A percentile compares a stretch with the other conserved stretches of the same genome.
Conservation (phyloP, 1,284 basidiomycete species). For the Irpex sp. region DNA sequence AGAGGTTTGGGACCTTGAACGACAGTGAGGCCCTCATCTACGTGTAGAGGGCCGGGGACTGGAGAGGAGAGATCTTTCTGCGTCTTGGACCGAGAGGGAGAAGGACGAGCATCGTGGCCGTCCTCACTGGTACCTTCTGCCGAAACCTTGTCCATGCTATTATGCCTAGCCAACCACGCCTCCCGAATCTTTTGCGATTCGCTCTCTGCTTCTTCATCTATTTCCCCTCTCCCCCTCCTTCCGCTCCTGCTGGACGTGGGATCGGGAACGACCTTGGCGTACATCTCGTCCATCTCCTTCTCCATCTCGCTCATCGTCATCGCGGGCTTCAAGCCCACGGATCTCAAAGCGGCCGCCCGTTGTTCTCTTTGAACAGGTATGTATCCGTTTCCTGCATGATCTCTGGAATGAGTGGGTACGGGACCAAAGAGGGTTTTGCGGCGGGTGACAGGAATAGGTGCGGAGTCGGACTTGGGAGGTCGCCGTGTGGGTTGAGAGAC, state of each 20-base stretch:
- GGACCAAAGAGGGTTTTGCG: neutral
- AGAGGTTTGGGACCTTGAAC: neutral
- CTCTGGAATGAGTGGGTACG: neutral
- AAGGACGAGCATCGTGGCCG: neutral
- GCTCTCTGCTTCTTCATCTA: conserved; percentile 16
- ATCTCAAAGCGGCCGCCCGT: conserved; percentile 2
- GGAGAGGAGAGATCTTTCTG: neutral
- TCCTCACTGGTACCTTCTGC: neutral
- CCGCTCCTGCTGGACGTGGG: neutral
- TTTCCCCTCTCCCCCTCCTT: conserved; percentile 17
- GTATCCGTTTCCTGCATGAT: neutral
- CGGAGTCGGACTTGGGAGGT: neutral
- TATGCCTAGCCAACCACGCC: conserved; percentile 26
- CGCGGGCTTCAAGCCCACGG: conserved; percentile 1
- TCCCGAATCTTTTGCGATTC: conserved; percentile 28
- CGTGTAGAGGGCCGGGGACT: neutral
- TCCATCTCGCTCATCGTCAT: conserved; percentile 30
- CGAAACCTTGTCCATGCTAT: conserved; percentile 1
- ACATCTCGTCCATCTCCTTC: conserved; percentile 25
- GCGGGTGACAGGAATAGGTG: neutral
- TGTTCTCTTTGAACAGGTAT: conserved; percentile 1
- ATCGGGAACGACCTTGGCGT: conserved; percentile 19
- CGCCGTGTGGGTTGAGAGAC: neutral
- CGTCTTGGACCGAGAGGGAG: neutral
- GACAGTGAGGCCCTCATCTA: neutral